Conservation (phyloP, 1,284 basidiomycete species). For the Trametes polyzona region DNA sequence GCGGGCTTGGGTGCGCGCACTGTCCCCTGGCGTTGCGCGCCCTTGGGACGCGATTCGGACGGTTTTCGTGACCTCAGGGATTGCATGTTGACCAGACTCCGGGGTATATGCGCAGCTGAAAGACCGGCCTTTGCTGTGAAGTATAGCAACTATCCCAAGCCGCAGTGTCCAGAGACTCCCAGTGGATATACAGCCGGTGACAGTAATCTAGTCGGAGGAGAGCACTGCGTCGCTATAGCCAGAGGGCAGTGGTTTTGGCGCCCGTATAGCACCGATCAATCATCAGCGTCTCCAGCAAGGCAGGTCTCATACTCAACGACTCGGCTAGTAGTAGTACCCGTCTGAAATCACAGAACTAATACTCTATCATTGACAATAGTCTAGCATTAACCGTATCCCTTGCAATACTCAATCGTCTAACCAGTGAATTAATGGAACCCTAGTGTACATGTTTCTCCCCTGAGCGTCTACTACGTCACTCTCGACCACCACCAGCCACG, state of each 20-base stretch:
- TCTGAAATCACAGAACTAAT: no score
- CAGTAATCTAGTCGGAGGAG: background rate
- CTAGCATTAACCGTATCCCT: no score
- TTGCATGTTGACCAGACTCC: conserved; percentile 54
- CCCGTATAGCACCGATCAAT: background rate
- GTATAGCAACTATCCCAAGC: background rate
- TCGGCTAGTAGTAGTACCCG: no score
- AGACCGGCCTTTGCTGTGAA: no score
- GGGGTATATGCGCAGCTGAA: no score
- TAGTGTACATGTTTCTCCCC: no score
- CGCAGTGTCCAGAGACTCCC: background rate
- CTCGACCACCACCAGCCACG: no score
- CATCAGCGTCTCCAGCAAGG: background rate
- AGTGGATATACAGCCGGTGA: background rate
- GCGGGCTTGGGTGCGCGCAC: conserved; percentile 21
- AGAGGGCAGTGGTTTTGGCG: no score
- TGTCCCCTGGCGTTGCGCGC: conserved; percentile 27
- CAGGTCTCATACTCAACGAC: background rate
- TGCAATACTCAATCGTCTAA: no score
- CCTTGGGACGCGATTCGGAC: conserved; percentile 45
- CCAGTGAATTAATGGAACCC: no score
- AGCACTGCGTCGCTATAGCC: background rate
- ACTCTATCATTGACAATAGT: no score
- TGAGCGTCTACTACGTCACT: no score
- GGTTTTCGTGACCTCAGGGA: conserved; percentile 64